Base-by-base conservation (phyloP, 2,329 filamentous ascomycete species). In the Tolypocladium ophioglossoides region DNA sequence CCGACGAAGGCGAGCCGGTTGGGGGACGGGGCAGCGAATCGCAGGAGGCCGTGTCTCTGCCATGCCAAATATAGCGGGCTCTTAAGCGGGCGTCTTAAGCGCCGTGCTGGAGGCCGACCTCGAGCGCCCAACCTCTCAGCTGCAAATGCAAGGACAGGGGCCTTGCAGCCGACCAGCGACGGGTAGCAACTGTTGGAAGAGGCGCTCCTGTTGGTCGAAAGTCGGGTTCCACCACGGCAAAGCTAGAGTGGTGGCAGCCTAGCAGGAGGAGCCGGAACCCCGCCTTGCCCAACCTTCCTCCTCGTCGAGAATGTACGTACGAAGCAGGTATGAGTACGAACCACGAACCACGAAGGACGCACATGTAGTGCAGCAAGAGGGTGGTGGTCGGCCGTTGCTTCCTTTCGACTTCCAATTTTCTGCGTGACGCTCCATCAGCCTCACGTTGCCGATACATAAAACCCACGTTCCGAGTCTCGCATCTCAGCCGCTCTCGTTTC, bases 11-110 rank as follows among this genome's bases (percentile, higher is more conserved):
- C 50, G 9, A 41, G 50, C 50, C 22, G n/a, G 51, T 50, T 35
- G 39, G 51, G 27, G 49, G 18, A 9, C 8, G 38, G 24, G n/a
- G 38, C 30, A 35, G 46, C 52, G 46, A 50, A 54, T 39, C 46
- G 52, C 47, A 41, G 47, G 52, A 20, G 10, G 24, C n/a, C n/a
- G 27, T 39, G 24, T 30, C 12, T 10, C 27, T 20, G 34, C 57
- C 54, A 32, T 9, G 56, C 60, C 62, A 63, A 65, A 63, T 65
- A 67, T 67, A 67, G 65, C 57, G 53, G 58, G 55, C 58, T 54
- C 54, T 56, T 65, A 65, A n/a, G n/a, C n/a, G n/a, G n/a, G n/a
- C n/a, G n/a, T 54, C 54, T 56, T 65, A 65, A 62, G 63, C 63
- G 63, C 63, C 60, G 60, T 60, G 59, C 62, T 58, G 59, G 60